These are phyloP conservation scores for Nicotiana tomentosiformis DNA, from an alignment of 257 asterid species.

Conservation along the genomic window DNA sequence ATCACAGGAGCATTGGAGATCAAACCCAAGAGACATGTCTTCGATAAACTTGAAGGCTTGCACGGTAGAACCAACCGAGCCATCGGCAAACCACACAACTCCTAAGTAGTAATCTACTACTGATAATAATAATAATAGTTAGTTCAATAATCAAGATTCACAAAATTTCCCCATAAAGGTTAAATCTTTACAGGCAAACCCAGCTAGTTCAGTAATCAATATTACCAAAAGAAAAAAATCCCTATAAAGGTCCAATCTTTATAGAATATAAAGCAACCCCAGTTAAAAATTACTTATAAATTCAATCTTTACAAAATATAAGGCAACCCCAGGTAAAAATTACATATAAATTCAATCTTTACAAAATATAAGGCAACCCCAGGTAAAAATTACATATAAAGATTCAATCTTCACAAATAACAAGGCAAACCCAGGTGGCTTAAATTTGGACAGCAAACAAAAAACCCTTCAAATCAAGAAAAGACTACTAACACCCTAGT, in stretches of 20 bases:
- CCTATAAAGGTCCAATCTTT: background rate
- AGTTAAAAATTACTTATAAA: conserved; percentile 9
- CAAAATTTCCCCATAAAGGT: conserved; percentile 3
- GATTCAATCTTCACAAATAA: background rate
- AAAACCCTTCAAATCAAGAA: conserved; percentile 8
- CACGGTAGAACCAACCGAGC: conserved; percentile 79
- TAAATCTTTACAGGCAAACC: background rate
- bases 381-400: conserved; percentile 9
- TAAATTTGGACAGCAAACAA: background rate
- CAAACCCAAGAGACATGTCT: conserved; percentile 79
- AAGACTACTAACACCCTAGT: background rate
- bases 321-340: conserved; percentile 13
- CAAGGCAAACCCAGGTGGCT: background rate
- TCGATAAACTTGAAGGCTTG: conserved; percentile 69
- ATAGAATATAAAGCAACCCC: conserved; percentile 7
- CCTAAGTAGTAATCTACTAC: conserved; percentile 30
- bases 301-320: background rate
- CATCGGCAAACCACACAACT: conserved; percentile 47
- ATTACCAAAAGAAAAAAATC: background rate
- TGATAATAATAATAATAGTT: background rate
- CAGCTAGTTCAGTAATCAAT: background rate
- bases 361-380: conserved; percentile 9
- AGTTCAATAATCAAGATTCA: background rate
- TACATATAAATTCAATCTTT: conserved; percentile 2
- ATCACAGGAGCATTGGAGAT: conserved; percentile 76